Percentiles rank a stretch among this genome's conserved stretches.
Evolutionary conservation across 1,284 basidiomycete genomes (phyloP).

Genomic region (Entoloma clypeatum): DNA sequence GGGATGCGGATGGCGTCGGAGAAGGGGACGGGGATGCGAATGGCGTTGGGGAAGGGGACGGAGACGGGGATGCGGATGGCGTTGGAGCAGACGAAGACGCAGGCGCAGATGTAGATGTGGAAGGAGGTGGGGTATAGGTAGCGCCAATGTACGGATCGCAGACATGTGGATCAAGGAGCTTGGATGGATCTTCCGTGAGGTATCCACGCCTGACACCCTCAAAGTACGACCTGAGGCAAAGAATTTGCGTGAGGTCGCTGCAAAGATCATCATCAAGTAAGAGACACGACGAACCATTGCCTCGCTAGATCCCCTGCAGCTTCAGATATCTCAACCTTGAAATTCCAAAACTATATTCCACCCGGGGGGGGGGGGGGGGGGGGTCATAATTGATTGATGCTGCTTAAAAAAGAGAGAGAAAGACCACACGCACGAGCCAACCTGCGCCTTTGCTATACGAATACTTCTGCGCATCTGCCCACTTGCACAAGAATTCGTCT

Average conservation of each 20-base stretch:
- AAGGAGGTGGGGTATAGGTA: no score
- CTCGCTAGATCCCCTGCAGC: slow-evolving; percentile 46
- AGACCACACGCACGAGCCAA: slow-evolving; percentile 55
- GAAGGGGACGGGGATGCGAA: no score
- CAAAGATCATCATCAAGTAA: not conserved
- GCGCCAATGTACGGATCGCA: slow-evolving; percentile 56
- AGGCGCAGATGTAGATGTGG: no score
- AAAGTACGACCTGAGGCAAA: slow-evolving; percentile 78
- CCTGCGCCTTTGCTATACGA: slow-evolving; percentile 59
- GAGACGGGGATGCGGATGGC: no score
- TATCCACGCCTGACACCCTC: slow-evolving; percentile 56
- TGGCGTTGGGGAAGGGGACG: no score
- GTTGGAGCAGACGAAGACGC: no score
- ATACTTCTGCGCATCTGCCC: slow-evolving; percentile 80
- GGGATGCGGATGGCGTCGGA: no score
- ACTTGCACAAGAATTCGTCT: slow-evolving; percentile 58
- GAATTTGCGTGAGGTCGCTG: slow-evolving; percentile 1
- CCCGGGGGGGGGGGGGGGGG: no score
- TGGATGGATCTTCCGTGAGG: slow-evolving; percentile 59
- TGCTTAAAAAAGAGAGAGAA: not conserved
- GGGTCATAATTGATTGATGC: not conserved
- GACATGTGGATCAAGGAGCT: slow-evolving; percentile 53
- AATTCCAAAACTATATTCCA: slow-evolving; percentile 80
- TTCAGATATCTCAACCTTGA: slow-evolving; percentile 60
- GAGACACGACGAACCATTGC: slow-evolving; percentile 50